Conservation (phyloP, 2,329 filamentous ascomycete genomes). For the Alternaria panax region DNA sequence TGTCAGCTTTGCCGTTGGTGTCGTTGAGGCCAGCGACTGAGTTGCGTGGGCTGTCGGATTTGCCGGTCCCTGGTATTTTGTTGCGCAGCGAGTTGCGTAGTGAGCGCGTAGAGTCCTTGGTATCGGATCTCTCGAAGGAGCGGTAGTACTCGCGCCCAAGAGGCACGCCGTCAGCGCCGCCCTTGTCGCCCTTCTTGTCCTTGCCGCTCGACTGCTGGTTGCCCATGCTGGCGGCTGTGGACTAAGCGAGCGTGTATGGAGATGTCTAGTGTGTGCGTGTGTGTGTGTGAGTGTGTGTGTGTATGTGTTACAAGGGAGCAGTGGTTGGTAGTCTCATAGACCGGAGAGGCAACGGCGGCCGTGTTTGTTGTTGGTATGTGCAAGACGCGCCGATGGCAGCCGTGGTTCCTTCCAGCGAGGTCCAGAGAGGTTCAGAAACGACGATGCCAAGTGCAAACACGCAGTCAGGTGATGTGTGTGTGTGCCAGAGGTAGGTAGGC, state of each 20-base stretch:
- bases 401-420: slow-evolving; percentile 24
- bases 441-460: slow-evolving; percentile 30
- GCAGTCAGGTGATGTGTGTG: slow-evolving; percentile 9
- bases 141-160: slow-evolving; percentile 78
- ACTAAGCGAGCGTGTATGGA: slow-evolving; percentile 16
- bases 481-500: slow-evolving; percentile 15
- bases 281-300: slow-evolving; percentile 22
- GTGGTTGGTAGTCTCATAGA: slow-evolving; percentile 1
- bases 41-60: slow-evolving; percentile 80
- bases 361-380: slow-evolving; percentile 14
- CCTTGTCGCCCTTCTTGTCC: slow-evolving; percentile 54
- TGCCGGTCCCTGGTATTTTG: slow-evolving; percentile 80
- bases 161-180: slow-evolving; percentile 61
- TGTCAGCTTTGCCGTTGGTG: slow-evolving; percentile 65
- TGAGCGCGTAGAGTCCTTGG: slow-evolving; percentile 88
- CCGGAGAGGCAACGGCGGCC: slow-evolving; percentile 27
- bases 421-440: slow-evolving; percentile 16
- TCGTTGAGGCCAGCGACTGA: slow-evolving; percentile 68
- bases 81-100: slow-evolving; percentile 81
- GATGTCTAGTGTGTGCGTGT: slow-evolving; percentile 12
- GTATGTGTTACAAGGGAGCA: slow-evolving; percentile 11
- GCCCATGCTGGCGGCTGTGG: slow-evolving; percentile 67
- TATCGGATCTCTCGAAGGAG: slow-evolving; percentile 90
- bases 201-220: slow-evolving; percentile 74
- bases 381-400: slow-evolving; percentile 23